phyloP scores from a whole-genome alignment of 495 filamentous ascomycete genomes.

The Daldinia childiae region DNA sequence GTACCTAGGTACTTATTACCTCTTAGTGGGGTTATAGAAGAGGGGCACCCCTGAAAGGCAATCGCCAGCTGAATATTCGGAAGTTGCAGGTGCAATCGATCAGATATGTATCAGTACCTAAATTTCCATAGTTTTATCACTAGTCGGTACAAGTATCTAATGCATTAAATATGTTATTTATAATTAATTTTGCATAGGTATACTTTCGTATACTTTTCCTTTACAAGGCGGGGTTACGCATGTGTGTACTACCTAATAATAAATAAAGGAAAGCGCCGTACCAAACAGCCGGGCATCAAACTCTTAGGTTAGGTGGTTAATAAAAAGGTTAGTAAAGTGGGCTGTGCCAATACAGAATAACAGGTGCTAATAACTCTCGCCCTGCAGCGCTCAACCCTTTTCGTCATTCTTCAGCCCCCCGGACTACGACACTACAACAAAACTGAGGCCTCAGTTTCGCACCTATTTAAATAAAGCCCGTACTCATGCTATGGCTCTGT shows the following conservation, averaged over 20 bases:
- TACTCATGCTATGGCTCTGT: slow-evolving; percentile 44
- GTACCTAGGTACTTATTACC: not conserved
- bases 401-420: slow-evolving; percentile 19
- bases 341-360: slow-evolving; percentile 16
- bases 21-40: slow-evolving; percentile 23
- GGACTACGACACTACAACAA: not conserved
- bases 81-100: slow-evolving; percentile 10
- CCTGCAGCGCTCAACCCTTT: slow-evolving; percentile 17
- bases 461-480: not conserved
- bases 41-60: not conserved
- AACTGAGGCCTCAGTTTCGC: slow-evolving; percentile 9
- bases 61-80: not conserved
- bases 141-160: too few relatives aligned
- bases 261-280: slow-evolving; percentile 11
- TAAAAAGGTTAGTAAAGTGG: slow-evolving; percentile 18
- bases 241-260: too few relatives aligned
- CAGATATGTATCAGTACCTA: not conserved
- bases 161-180: not conserved
- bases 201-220: slow-evolving; percentile 1
- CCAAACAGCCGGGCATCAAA: slow-evolving; percentile 31
- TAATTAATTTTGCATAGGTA: not conserved
- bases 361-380: not conserved
- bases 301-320: not conserved
- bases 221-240: slow-evolving; percentile 23
- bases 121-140: too few relatives aligned